Evolutionary conservation across 345 rosid genomes (phyloP).

Genomic region (Pistacia atlantica): DNA sequence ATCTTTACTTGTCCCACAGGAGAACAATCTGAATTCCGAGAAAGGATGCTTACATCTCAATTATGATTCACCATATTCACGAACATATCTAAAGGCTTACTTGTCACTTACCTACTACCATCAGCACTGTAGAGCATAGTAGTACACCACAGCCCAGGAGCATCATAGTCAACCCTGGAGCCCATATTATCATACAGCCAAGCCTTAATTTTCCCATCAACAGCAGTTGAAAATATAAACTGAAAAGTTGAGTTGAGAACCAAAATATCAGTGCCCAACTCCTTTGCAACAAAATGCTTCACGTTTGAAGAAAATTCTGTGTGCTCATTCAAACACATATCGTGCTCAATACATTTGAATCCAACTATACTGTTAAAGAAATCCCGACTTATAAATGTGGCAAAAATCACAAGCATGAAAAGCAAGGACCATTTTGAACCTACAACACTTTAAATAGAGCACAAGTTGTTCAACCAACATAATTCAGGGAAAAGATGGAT

Average conservation of each 20-base stretch:
- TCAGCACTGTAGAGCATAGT: constrained; percentile 88
- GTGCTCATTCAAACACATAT: neutral
- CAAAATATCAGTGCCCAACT: constrained; percentile 7
- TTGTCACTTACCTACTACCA: constrained; percentile 66
- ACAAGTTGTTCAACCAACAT: neutral
- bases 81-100: neutral
- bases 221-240: constrained; percentile 90
- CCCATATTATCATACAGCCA: constrained; percentile 85
- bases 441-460: neutral
- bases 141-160: constrained; percentile 89
- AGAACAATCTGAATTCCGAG: constrained; percentile 51
- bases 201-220: constrained; percentile 92
- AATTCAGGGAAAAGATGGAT: constrained; percentile 3
- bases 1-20: constrained; percentile 83
- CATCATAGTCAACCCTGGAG: constrained; percentile 84
- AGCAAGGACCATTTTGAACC: neutral
- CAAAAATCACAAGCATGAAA: neutral
- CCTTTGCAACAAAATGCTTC: neutral
- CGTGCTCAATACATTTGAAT: neutral
- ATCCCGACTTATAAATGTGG: neutral
- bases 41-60: constrained; percentile 7
- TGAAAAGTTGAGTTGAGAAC: constrained; percentile 27
- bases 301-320: neutral
- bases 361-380: neutral
- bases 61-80: neutral